A percentile compares a stretch with the other conserved stretches of the same genome.
Conservation (phyloP, 2,329 filamentous ascomycete genomes). For the Graphilbum fragrans region DNA sequence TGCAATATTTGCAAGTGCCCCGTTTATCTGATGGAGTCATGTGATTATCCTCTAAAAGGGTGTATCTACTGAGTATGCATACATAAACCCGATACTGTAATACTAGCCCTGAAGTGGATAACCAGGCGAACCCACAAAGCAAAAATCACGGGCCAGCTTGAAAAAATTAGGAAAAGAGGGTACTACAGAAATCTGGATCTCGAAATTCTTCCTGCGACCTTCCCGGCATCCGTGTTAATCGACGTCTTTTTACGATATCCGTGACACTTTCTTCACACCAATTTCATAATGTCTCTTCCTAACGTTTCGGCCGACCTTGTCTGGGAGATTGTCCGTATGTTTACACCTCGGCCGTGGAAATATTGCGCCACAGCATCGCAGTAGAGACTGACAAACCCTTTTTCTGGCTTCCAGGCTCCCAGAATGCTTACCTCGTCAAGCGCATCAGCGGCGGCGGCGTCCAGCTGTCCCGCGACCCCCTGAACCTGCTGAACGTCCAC, state of each 20-base stretch:
- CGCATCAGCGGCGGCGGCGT: slow-evolving; percentile 66
- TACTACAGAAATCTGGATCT: neutral
- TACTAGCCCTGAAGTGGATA: slow-evolving; percentile 12
- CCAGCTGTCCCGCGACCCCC: slow-evolving; percentile 85
- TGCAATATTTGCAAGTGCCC: too few relatives aligned
- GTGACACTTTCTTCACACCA: slow-evolving; percentile 1
- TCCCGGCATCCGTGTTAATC: neutral
- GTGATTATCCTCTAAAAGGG: neutral
- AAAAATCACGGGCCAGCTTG: slow-evolving; percentile 6
- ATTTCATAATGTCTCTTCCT: slow-evolving; percentile 37
- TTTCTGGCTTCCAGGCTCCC: slow-evolving; percentile 47
- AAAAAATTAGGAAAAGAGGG: slow-evolving; percentile 6
- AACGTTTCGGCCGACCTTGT: slow-evolving; percentile 84
- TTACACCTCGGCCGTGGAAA: slow-evolving; percentile 1
- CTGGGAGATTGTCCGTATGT: slow-evolving; percentile 93
- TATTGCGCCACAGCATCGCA: neutral
- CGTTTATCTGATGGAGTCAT: too few relatives aligned
- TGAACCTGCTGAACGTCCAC: slow-evolving; percentile 89
- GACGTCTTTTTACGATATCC: too few relatives aligned
- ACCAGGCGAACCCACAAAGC: slow-evolving; percentile 25
- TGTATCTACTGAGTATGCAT: too few relatives aligned
- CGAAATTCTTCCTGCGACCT: neutral
- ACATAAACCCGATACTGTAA: neutral
- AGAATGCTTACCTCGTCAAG: slow-evolving; percentile 90
- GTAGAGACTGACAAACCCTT: neutral